Evolutionary conservation across 306 rosid genomes (phyloP).

Genomic region (Gillenia trifoliata): DNA sequence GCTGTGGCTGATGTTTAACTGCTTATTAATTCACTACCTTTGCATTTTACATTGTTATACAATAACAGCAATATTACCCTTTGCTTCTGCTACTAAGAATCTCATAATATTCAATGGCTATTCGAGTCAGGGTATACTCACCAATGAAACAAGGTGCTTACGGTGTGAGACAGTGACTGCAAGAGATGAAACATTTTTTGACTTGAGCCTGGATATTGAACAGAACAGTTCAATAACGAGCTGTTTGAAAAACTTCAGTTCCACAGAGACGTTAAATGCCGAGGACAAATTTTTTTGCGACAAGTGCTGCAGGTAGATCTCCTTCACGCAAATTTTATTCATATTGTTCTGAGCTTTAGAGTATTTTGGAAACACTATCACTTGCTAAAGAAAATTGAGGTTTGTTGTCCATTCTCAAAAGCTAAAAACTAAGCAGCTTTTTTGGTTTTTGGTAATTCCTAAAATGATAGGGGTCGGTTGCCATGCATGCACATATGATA

Average conservation of each 20-base stretch:
- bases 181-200: conserved; percentile 94
- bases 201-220: conserved; percentile 98
- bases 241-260: conserved; percentile 98
- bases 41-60: neutral
- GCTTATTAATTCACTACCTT: neutral
- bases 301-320: conserved; percentile 94
- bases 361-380: neutral
- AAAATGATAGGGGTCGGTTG: neutral
- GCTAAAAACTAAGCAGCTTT: neutral
- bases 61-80: neutral
- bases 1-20: neutral
- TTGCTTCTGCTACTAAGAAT: conserved; percentile 12
- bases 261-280: conserved; percentile 94
- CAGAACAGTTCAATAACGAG: conserved; percentile 98
- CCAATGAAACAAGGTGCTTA: conserved; percentile 97
- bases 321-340: neutral
- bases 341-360: neutral
- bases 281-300: conserved; percentile 98
- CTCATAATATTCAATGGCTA: conserved; percentile 32
- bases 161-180: conserved; percentile 98
- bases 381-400: neutral
- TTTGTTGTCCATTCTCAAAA: neutral
- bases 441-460: neutral
- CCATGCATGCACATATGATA: neutral
- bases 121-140: conserved; percentile 83